These are phyloP conservation scores for Cyberlindnera veronae DNA, from an alignment of 805 yeast genomes.

Conservation along the genomic window DNA sequence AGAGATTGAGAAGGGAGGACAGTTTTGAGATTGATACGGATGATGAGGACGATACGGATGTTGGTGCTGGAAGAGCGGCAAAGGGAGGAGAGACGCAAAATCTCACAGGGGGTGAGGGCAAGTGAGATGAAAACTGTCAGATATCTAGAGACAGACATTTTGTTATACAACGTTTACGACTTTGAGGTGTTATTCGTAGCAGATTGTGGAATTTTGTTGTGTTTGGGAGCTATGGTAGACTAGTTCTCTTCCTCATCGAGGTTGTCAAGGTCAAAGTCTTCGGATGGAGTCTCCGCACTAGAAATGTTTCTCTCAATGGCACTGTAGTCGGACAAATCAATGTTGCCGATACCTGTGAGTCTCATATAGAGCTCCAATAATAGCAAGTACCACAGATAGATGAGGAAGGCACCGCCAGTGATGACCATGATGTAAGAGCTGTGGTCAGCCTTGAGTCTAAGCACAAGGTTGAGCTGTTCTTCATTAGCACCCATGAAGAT, in stretches of 20 bases:
- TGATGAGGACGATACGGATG: constrained; percentile 19
- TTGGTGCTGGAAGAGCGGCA: too few species aligned
- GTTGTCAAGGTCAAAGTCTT: constrained; percentile 25
- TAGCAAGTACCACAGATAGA: constrained; percentile 63
- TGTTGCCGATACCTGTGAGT: constrained; percentile 24
- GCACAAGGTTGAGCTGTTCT: constrained; percentile 72
- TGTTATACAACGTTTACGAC: too few species aligned
- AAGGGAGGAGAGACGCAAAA: too few species aligned
- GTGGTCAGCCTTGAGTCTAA: constrained; percentile 77
- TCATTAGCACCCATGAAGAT: constrained; percentile 92
- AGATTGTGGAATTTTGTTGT: too few species aligned
- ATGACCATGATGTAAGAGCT: constrained; percentile 75
- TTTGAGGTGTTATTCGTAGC: too few species aligned
- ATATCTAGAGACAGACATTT: too few species aligned
- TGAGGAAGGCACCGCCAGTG: constrained; percentile 67
- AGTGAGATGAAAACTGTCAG: too few species aligned
- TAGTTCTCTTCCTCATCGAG: too few species aligned
- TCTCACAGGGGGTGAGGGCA: too few species aligned
- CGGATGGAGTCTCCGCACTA: constrained; percentile 10
- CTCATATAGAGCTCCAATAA: constrained; percentile 55
- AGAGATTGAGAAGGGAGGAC: constrained; percentile 14
- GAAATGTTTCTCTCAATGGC: constrained; percentile 12
- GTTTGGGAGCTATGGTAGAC: too few species aligned
- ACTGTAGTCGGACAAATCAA: constrained; percentile 13
- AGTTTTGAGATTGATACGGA: constrained; percentile 24